Evolutionary conservation across 306 rosid species (phyloP).

Genomic region (Gillenia trifoliata): DNA sequence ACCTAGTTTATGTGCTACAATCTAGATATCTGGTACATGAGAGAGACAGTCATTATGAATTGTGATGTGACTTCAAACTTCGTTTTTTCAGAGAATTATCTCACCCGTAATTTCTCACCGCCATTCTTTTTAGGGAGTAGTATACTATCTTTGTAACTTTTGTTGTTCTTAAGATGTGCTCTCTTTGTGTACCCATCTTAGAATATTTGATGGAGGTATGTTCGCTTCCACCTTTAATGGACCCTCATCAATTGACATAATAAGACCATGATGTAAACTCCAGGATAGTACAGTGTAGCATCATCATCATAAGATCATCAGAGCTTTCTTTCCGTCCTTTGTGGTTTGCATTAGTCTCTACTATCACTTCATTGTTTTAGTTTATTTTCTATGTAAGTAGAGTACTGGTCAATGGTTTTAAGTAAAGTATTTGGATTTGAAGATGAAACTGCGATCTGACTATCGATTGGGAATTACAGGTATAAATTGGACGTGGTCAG

Average conservation of each 20-base stretch:
- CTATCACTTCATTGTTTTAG: background rate
- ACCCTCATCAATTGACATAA: background rate
- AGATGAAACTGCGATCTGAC: background rate
- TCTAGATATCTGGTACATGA: background rate
- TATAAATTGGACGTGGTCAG: background rate
- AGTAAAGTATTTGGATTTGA: background rate
- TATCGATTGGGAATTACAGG: conserved; percentile 20
- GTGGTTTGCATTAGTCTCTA: too few relatives aligned
- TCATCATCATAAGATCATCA: background rate
- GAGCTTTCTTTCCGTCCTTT: too few relatives aligned
- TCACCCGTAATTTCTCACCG: background rate
- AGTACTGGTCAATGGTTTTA: background rate
- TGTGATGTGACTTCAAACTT: background rate
- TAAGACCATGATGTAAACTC: background rate
- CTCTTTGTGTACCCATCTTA: background rate
- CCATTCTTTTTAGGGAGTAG: background rate
- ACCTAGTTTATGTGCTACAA: background rate
- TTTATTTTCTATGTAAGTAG: background rate
- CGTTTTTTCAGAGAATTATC: background rate
- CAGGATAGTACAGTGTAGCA: background rate
- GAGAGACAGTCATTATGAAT: background rate
- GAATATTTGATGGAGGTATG: background rate
- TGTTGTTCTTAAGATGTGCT: background rate
- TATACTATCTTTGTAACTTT: background rate
- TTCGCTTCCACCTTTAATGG: background rate